Evolutionary conservation across 2,329 filamentous ascomycete genomes (phyloP).

Genomic region (Diplocarpon mali): DNA sequence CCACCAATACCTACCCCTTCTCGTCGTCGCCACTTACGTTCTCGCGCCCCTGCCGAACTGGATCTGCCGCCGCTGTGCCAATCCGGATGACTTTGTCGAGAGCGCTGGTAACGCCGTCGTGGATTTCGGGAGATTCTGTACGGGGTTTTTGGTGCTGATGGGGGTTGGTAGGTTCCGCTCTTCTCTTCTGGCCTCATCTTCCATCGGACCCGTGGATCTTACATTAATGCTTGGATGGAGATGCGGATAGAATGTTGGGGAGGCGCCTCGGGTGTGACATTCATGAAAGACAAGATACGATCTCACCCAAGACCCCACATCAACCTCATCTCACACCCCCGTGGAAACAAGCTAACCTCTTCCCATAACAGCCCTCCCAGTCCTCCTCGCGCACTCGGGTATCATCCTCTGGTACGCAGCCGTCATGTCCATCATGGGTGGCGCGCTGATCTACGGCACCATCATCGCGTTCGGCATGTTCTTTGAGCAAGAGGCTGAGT

Average conservation of each 20-base stretch:
- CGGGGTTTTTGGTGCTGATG: constrained; percentile 94
- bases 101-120: constrained; percentile 71
- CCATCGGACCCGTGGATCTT: neutral
- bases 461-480: constrained; percentile 98
- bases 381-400: constrained; percentile 75
- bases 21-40: constrained; percentile 93
- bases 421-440: constrained; percentile 89
- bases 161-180: constrained; percentile 65
- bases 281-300: too few species aligned
- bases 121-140: constrained; percentile 88
- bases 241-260: neutral
- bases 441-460: constrained; percentile 90
- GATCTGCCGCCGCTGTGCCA: constrained; percentile 80
- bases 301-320: too few species aligned
- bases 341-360: too few species aligned
- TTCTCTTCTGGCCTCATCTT: neutral
- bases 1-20: constrained; percentile 86
- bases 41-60: constrained; percentile 92
- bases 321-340: too few species aligned
- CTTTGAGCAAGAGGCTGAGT: constrained; percentile 96
- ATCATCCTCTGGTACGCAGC: constrained; percentile 78
- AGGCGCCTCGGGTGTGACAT: too few species aligned
- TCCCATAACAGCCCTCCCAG: constrained; percentile 58
- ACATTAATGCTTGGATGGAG: neutral
- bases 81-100: constrained; percentile 89